These are phyloP conservation scores for Artemisia tridentata DNA, from an alignment of 129 eudicot species.

Conservation along the genomic window DNA sequence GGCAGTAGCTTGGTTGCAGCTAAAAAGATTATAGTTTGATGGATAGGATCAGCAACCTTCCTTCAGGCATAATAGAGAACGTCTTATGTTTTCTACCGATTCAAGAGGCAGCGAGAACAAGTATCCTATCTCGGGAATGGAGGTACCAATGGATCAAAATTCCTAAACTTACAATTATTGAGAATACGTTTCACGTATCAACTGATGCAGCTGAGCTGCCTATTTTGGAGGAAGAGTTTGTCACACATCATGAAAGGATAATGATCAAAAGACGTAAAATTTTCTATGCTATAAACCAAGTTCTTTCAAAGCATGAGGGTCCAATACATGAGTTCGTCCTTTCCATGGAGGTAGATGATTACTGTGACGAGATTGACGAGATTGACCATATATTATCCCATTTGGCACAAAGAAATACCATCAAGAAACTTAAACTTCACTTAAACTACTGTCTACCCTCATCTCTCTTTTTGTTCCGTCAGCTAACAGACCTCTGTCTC, in stretches of 20 bases:
- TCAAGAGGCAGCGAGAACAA: too few relatives aligned
- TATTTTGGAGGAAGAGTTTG: too few relatives aligned
- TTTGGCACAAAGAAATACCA: background rate
- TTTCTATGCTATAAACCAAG: conserved; percentile 7
- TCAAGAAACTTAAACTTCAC: background rate
- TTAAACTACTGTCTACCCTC: background rate
- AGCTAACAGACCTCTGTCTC: conserved; percentile 1
- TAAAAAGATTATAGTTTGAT: too few relatives aligned
- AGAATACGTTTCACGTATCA: too few relatives aligned
- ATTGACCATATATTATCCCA: background rate
- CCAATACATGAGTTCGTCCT: conserved; percentile 9
- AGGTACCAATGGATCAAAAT: too few relatives aligned
- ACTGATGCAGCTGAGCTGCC: too few relatives aligned
- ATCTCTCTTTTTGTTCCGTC: background rate
- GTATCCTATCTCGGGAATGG: too few relatives aligned
- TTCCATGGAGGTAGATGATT: background rate
- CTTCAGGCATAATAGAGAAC: too few relatives aligned
- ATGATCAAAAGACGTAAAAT: background rate
- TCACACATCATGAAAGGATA: background rate
- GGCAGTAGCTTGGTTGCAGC: too few relatives aligned
- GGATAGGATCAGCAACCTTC: too few relatives aligned
- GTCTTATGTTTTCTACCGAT: too few relatives aligned
- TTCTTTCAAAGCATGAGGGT: conserved; percentile 1
- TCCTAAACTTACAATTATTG: too few relatives aligned
- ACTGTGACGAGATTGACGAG: background rate